Conservation (phyloP, 78 protist species). For the Dictyostelium brefeldianum region DNA sequence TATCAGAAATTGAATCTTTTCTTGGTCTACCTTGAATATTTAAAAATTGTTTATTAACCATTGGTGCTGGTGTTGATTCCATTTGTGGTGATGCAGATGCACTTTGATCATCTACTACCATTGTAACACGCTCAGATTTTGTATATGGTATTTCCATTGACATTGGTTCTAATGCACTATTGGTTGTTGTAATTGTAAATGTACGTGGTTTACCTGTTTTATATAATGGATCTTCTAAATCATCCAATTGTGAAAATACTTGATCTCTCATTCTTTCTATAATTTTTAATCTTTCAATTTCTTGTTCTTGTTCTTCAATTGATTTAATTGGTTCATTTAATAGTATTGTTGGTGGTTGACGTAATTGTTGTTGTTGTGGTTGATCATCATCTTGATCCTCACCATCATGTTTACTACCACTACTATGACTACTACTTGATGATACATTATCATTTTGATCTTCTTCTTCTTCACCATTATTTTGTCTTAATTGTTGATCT, state of each 20-base stretch:
- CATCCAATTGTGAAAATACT: slow-evolving; percentile 22
- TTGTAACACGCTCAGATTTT: neutral
- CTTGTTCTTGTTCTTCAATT: neutral
- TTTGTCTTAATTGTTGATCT: slow-evolving; percentile 13
- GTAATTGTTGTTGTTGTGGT: slow-evolving; percentile 12
- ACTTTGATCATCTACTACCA: neutral
- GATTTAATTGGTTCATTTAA: no score
- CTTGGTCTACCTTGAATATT: slow-evolving; percentile 29
- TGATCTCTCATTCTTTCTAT: slow-evolving; percentile 22
- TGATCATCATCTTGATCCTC: neutral
- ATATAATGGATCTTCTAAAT: neutral
- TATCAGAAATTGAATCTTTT: slow-evolving; percentile 71
- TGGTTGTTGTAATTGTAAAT: neutral
- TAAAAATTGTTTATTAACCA: neutral
- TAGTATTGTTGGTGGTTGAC: neutral
- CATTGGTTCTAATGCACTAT: neutral
- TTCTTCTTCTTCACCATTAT: neutral
- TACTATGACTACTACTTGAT: no score
- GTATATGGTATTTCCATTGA: neutral
- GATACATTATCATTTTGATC: neutral
- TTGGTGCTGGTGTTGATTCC: neutral
- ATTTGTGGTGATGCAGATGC: slow-evolving; percentile 10
- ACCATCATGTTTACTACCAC: neutral
- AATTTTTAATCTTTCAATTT: neutral
- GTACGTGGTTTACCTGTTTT: neutral